phyloP scores from a whole-genome alignment of 768 basidiomycete genomes.

The Cystofilobasidium bisporidii region DNA sequence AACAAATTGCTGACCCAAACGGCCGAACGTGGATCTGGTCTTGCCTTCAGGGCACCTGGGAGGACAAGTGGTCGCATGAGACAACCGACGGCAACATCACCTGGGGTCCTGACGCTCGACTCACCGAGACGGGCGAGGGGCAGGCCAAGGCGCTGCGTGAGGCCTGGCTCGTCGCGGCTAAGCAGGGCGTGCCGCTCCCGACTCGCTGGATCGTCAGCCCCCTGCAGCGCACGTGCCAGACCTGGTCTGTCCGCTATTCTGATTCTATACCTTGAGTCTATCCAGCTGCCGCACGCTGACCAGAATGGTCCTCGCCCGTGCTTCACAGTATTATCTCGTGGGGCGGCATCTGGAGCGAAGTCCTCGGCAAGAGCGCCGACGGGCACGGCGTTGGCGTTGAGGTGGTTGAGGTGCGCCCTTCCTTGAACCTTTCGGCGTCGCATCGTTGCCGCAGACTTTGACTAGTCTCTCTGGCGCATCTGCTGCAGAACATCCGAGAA shows the following conservation, averaged over 20 bases:
- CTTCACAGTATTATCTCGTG: not conserved
- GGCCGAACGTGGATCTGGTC: not conserved
- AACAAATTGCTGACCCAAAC: too few relatives aligned
- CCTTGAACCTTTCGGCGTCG: not conserved
- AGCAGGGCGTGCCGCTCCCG: slow-evolving; percentile 7
- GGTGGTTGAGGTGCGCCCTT: slow-evolving; percentile 4
- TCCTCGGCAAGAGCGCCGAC: slow-evolving; percentile 4
- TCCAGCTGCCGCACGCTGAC: too few relatives aligned
- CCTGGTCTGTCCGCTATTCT: not conserved
- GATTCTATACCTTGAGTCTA: too few relatives aligned
- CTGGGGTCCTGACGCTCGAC: slow-evolving; percentile 3
- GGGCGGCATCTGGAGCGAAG: slow-evolving; percentile 5
- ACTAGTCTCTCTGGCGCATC: not conserved
- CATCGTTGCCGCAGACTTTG: too few relatives aligned
- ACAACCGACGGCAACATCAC: slow-evolving; percentile 7
- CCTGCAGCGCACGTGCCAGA: slow-evolving; percentile 8
- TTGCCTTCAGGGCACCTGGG: slow-evolving; percentile 6
- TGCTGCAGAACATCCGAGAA: not conserved
- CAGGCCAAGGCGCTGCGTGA: not conserved
- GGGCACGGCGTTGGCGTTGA: slow-evolving; percentile 5
- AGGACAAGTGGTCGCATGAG: not conserved
- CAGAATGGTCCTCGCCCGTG: too few relatives aligned
- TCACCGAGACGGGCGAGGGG: not conserved
- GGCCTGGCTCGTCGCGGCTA: slow-evolving; percentile 2
- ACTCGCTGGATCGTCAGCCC: slow-evolving; percentile 9